Evolutionary conservation across 495 filamentous ascomycete genomes (phyloP), one percentile per base, ranked within the genome.

Genomic region (Penicillium subrubescens): DNA sequence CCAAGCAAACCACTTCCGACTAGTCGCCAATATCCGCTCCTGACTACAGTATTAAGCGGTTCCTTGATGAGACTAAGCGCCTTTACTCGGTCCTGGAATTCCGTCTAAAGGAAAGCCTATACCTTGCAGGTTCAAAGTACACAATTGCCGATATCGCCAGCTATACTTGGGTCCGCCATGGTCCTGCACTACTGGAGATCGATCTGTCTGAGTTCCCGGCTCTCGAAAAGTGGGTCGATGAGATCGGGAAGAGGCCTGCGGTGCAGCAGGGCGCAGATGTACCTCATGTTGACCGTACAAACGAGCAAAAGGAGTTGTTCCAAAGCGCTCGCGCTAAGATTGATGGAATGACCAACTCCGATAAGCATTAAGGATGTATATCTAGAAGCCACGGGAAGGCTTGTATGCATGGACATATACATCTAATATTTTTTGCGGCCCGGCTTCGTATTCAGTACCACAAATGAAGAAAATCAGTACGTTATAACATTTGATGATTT

Each of bases 71-170:
- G 66, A 78, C 74, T 0, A 74, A 73, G 58, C 73, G 76, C 17
- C 70, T 81, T 23, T 79, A 75, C 50, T 71, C 72, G 0, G 79
- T 82, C 21, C 73, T 82, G 21, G 78, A 82, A 48, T 73, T 67
- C 43, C 71, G 77, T 4, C 76, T 84, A 43, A 63, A 74, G 51
- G 75, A 78, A 48, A 77, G 81, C 17, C 81, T 75, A 4, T 80
- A 77, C 53, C 67, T 80, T 4, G 78, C 77, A 2, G 79, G 78
- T 1, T 52, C 68, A 17, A 80, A 77, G 59, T 76, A 77, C 48
- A 80, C 79, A 0, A 78, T 82, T 61, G 79, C 79, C 0, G 79
- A 82, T 62, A 75, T 82, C 41, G 75, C 76, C 10, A 77, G 62
- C 41, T 82, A 67, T 60, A 44, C 70, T 2, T 82, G 79, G 79